Conservation (phyloP, 345 rosid species). For the Bruguiera sexangula region DNA sequence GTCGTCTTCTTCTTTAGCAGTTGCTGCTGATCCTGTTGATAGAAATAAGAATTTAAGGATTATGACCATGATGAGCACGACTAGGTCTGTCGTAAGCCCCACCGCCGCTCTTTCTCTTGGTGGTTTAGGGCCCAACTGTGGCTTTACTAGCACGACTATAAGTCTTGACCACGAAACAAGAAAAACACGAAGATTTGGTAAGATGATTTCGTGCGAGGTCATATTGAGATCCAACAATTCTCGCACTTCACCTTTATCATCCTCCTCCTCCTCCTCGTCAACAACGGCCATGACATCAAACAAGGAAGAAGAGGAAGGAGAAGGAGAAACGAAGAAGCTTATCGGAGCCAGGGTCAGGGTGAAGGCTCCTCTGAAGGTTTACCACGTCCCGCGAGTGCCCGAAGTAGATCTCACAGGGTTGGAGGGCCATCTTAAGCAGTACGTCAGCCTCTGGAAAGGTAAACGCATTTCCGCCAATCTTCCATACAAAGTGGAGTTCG, state of each 20-base stretch:
- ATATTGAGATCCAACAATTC: conserved; percentile 9
- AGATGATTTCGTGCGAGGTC: conserved; percentile 3
- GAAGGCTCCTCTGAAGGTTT: conserved; percentile 72
- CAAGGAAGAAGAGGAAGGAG: conserved; percentile 19
- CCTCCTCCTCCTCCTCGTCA: conserved; percentile 1
- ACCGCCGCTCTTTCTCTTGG: too few relatives aligned
- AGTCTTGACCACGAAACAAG: neutral
- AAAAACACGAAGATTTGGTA: neutral
- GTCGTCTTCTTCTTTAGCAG: neutral
- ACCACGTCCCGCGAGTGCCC: conserved; percentile 73
- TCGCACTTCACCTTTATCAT: too few relatives aligned
- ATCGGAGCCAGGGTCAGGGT: conserved; percentile 73
- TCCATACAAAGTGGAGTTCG: conserved; percentile 77
- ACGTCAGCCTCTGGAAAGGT: conserved; percentile 68
- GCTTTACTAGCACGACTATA: neutral
- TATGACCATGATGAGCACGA: neutral
- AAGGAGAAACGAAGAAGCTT: conserved; percentile 31
- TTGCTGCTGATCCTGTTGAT: neutral
- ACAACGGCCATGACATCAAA: neutral
- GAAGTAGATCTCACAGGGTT: conserved; percentile 71
- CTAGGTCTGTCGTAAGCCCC: too few relatives aligned
- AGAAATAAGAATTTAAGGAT: neutral
- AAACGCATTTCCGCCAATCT: conserved; percentile 74
- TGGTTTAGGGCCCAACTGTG: neutral
- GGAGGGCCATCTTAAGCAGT: conserved; percentile 79